Conservation (phyloP, 306 rosid genomes). For the Abrus pulchellus region DNA sequence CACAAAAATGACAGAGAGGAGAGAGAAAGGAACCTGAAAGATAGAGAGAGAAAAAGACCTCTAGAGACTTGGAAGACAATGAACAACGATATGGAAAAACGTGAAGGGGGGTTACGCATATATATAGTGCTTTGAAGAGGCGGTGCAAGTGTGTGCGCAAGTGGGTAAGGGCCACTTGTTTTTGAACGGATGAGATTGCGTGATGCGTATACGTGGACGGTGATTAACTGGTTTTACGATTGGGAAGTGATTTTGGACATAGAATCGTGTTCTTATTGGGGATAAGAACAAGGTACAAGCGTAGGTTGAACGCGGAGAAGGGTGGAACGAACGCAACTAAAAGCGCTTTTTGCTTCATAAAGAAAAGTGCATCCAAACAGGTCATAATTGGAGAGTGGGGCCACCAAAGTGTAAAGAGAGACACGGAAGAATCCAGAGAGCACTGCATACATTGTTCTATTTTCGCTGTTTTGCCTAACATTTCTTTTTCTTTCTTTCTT, state of each 20-base stretch:
- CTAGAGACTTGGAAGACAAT: background rate
- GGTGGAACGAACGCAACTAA: background rate
- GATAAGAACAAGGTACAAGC: background rate
- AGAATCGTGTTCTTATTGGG: background rate
- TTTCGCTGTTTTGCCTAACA: too few relatives aligned
- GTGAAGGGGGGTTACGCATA: background rate
- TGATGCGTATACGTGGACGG: background rate
- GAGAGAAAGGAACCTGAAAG: background rate
- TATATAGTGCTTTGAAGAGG: background rate
- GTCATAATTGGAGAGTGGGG: background rate
- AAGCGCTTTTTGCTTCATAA: background rate
- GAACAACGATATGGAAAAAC: background rate
- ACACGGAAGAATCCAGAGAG: background rate
- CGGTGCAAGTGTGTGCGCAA: background rate
- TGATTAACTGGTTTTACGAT: background rate
- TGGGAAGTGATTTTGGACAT: background rate
- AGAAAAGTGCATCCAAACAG: conserved; percentile 14
- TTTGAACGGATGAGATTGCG: conserved; percentile 4
- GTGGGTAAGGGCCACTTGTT: conserved; percentile 10
- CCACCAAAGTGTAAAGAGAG: background rate
- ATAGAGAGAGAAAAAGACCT: background rate
- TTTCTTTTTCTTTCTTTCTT: too few relatives aligned
- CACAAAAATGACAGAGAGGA: background rate
- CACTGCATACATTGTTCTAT: too few relatives aligned
- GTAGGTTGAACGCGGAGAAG: background rate